phyloP scores from a whole-genome alignment of 2,329 filamentous ascomycete genomes.

The Thermothelomyces thermophilus region DNA sequence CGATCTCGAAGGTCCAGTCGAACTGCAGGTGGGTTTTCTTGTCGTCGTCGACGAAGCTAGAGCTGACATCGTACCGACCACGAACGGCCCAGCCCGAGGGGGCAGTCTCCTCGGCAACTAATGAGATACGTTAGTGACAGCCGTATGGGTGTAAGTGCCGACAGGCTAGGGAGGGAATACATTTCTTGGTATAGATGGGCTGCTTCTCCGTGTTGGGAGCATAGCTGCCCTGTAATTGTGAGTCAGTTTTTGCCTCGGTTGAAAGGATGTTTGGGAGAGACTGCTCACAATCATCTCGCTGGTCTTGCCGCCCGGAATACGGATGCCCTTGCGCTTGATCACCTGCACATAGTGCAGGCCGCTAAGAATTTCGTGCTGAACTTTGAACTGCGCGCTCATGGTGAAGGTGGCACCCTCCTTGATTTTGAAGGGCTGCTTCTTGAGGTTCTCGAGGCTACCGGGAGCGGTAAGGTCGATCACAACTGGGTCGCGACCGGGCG shows the following conservation, averaged over 20 bases:
- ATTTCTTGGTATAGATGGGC: constrained; percentile 81
- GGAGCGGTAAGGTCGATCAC: constrained; percentile 77
- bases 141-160: neutral
- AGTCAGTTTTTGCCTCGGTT: constrained; percentile 12
- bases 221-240: constrained; percentile 67
- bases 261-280: too few relatives aligned
- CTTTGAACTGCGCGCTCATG: constrained; percentile 91
- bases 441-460: constrained; percentile 69
- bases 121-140: neutral
- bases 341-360: constrained; percentile 94
- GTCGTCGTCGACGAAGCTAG: constrained; percentile 93
- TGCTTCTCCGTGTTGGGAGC: constrained; percentile 87
- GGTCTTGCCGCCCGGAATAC: constrained; percentile 68
- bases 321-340: constrained; percentile 82
- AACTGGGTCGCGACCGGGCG: constrained; percentile 74
- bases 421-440: constrained; percentile 91
- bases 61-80: constrained; percentile 82
- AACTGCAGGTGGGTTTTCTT: constrained; percentile 84
- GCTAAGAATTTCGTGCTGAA: constrained; percentile 93
- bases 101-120: constrained; percentile 65
- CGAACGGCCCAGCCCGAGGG: constrained; percentile 85
- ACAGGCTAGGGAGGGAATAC: constrained; percentile 41
- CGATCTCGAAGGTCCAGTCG: constrained; percentile 93
- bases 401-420: constrained; percentile 92
- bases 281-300: constrained; percentile 89